These are phyloP conservation scores for Yamadazyma atmosphaerica DNA, from an alignment of 1,139 yeast genomes.

Conservation along the genomic window DNA sequence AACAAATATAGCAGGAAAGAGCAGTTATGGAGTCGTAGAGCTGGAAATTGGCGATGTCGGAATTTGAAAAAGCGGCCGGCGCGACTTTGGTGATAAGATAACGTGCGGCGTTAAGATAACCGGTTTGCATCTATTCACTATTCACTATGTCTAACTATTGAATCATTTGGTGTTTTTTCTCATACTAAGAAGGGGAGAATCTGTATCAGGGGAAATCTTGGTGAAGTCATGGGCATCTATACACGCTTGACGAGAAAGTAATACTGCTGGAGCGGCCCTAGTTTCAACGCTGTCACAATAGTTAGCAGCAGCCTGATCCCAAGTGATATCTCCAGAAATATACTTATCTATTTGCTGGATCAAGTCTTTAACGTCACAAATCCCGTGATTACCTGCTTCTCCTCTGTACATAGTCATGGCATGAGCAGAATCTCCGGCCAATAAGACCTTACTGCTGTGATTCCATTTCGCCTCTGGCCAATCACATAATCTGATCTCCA, in stretches of 20 bases:
- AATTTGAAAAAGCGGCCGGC: too few relatives aligned
- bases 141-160: neutral
- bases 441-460: conserved; percentile 9
- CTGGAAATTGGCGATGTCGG: too few relatives aligned
- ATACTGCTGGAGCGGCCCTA: conserved; percentile 19
- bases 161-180: conserved; percentile 16
- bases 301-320: conserved; percentile 14
- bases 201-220: conserved; percentile 15
- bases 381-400: conserved; percentile 24
- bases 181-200: conserved; percentile 19
- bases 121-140: too few relatives aligned
- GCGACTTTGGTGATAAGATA: too few relatives aligned
- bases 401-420: conserved; percentile 26
- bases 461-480: conserved; percentile 19
- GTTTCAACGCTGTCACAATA: conserved; percentile 15
- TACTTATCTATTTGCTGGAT: conserved; percentile 12
- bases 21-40: too few relatives aligned
- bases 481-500: conserved; percentile 19
- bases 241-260: conserved; percentile 21
- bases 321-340: conserved; percentile 8
- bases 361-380: conserved; percentile 18
- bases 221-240: conserved; percentile 21
- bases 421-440: conserved; percentile 18
- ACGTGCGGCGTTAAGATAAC: too few relatives aligned
- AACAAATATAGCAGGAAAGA: too few relatives aligned